Conservation (phyloP, 2,329 filamentous ascomycete species). For the Colletotrichum noveboracense region DNA sequence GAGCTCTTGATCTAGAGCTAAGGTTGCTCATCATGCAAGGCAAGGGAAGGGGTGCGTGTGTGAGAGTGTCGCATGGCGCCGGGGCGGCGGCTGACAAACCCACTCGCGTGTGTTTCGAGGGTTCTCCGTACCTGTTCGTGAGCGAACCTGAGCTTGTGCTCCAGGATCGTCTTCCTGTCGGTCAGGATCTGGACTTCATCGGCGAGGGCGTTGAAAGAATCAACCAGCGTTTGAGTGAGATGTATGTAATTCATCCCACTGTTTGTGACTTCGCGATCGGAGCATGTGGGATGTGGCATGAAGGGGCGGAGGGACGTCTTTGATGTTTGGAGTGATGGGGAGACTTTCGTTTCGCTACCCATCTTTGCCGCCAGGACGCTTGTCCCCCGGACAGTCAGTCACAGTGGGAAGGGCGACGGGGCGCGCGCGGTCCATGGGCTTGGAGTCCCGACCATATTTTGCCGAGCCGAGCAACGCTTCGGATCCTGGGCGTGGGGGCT, state of each 20-base stretch:
- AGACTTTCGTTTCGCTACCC: slow-evolving; percentile 17
- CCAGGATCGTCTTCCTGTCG: slow-evolving; percentile 68
- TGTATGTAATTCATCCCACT: slow-evolving; percentile 47
- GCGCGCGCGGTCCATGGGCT: not conserved
- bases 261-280: slow-evolving; percentile 17
- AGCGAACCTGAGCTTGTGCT: slow-evolving; percentile 71
- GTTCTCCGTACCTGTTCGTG: slow-evolving; percentile 65
- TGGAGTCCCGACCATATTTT: slow-evolving; percentile 15
- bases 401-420: not conserved
- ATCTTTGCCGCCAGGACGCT: slow-evolving; percentile 11
- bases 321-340: slow-evolving; percentile 12
- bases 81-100: slow-evolving; percentile 18
- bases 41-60: slow-evolving; percentile 13
- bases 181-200: slow-evolving; percentile 68
- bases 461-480: slow-evolving; percentile 18
- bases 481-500: not conserved
- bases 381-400: not conserved
- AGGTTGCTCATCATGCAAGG: slow-evolving; percentile 51
- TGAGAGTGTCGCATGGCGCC: slow-evolving; percentile 1
- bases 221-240: slow-evolving; percentile 62
- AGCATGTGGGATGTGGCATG: slow-evolving; percentile 19
- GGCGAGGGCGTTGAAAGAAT: slow-evolving; percentile 69
- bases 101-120: not conserved
- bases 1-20: slow-evolving; percentile 89
- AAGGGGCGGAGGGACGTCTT: slow-evolving; percentile 10